Evolutionary conservation across 768 basidiomycete genomes (phyloP).

Genomic region (Dacryopinax primogenitus): DNA sequence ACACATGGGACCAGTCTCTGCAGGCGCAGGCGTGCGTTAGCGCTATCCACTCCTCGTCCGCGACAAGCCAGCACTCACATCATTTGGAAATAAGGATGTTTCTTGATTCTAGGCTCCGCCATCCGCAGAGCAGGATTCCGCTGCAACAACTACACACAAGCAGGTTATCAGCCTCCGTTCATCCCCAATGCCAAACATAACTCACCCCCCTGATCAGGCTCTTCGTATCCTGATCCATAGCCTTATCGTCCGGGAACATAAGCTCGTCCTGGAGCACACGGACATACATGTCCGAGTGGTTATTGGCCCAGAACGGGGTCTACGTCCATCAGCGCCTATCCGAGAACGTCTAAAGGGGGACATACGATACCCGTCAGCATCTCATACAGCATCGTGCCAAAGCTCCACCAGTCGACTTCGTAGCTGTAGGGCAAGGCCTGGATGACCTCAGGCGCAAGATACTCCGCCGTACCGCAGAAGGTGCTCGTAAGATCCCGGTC

Average conservation of each 20-base stretch:
- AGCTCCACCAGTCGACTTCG: slow-evolving; percentile 96
- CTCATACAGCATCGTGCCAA: slow-evolving; percentile 95
- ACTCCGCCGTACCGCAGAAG: slow-evolving; percentile 94
- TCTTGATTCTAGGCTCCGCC: slow-evolving; percentile 85
- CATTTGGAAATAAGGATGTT: slow-evolving; percentile 89
- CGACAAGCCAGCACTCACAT: slow-evolving; percentile 44
- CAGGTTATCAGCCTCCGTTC: slow-evolving; percentile 1
- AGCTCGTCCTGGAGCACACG: slow-evolving; percentile 82
- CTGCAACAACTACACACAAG: slow-evolving; percentile 61
- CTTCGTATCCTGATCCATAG: slow-evolving; percentile 92
- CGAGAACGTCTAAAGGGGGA: slow-evolving; percentile 22
- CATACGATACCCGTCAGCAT: slow-evolving; percentile 91
- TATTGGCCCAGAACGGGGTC: slow-evolving; percentile 89
- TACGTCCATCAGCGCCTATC: slow-evolving; percentile 25
- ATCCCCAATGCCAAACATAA: slow-evolving; percentile 14
- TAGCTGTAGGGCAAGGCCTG: slow-evolving; percentile 81
- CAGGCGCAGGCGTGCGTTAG: slow-evolving; percentile 13
- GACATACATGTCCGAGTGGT: slow-evolving; percentile 91
- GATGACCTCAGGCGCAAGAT: slow-evolving; percentile 93
- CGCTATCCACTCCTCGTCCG: slow-evolving; percentile 12
- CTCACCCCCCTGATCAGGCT: slow-evolving; percentile 86
- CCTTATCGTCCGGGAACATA: slow-evolving; percentile 75
- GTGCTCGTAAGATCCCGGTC: slow-evolving; percentile 56
- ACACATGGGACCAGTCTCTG: slow-evolving; percentile 90
- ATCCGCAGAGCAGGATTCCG: slow-evolving; percentile 82